Evolutionary conservation across 306 rosid genomes (phyloP), one percentile per base, ranked within the genome.

Genomic region (Ochetophila trinervis): DNA sequence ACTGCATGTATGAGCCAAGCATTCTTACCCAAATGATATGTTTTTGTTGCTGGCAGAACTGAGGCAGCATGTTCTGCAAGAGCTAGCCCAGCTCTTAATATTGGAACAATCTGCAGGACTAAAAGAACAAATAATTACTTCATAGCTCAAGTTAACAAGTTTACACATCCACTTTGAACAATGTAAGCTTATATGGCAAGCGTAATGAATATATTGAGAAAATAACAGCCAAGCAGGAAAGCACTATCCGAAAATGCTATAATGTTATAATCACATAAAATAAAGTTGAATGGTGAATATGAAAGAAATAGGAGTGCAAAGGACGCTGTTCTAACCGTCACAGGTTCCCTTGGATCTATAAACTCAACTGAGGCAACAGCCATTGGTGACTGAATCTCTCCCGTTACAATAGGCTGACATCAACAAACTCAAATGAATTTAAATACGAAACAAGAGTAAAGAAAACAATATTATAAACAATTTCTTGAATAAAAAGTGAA

Each of bases 291-390:
- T 44, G 48, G 4, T 11, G 8, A 5, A n/a, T 15, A 16, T 6
- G 5, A 60, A 3, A 60, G 32, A 49, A 61, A 36, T 15, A 60
- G 30, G 21, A 62, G 48, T 23, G 40, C 62, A 77, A 50, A 57
- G 56, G 5, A 70, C 55, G 75, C 74, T 67, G 45, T 63, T 1
- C 78, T 79, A 50, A 89, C 98, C 76, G 87, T 78, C 21, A 93
- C 82, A 81, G 98, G 98, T 73, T 93, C 97, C 72, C 97, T 79
- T 54, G 99, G 96, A 75, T 93, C 99, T 50, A 93, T 61, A 62
- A 93, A 93, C 66, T 93, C 99, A 71, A 93, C 97, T 2, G 87
- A 72, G 34, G 99, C 97, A 24, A 90, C 87, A 68, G 91, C 96
- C 84, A 89, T 50, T 18, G 95, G 97, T 61, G 99, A 89, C 71